Evolutionary conservation across 768 basidiomycete species (phyloP), one percentile per base, ranked within the genome.

Genomic region (Cyclocybe aegerita): DNA sequence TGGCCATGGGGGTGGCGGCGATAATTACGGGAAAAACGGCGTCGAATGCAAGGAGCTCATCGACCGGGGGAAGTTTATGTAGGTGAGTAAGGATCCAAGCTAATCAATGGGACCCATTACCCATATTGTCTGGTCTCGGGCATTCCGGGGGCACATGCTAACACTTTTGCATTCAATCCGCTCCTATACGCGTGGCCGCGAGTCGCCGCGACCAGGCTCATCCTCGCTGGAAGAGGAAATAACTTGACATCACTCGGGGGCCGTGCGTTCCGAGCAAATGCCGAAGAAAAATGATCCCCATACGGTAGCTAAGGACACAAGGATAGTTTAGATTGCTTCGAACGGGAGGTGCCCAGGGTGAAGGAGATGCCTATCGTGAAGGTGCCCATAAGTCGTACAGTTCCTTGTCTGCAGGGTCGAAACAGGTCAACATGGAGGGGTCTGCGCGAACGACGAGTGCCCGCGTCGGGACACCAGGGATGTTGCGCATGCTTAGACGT

Each of bases 381-480:
- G 86, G 84, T 29, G 74, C 85, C 90, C 90, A 92, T 8, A 91
- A 73, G 39, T 83, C 80, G 58, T 91, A 90, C 15, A 93, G 72
- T 57, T 90, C 85, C 68, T 76, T 83, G 68, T 93, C 90, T 16
- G 77, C 72, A 10, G 81, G 77, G 65, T 92, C 88, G 59, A 93
- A 93, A 55, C 81, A 86, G 32, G 87, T 88, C 48, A 82, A 62
- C 37, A 90, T 70, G 6, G 85, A 69, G 4, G 85, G 79, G 64
- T 91, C 88, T 16, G 81, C 70, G 37, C 85, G 83, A 58, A 90
- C 76, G 15, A 70, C 56, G 32, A 77, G 62, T 67, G 75, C 63
- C 65, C 71, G 60, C 34, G 43, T 43, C 16, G 52, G n/a, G 17
- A 44, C 53, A 7, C 43, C 37, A 7, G 43, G 35, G 12, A 52